Conservation (phyloP, 2,329 filamentous ascomycete species). For the Talaromyces sp. region DNA sequence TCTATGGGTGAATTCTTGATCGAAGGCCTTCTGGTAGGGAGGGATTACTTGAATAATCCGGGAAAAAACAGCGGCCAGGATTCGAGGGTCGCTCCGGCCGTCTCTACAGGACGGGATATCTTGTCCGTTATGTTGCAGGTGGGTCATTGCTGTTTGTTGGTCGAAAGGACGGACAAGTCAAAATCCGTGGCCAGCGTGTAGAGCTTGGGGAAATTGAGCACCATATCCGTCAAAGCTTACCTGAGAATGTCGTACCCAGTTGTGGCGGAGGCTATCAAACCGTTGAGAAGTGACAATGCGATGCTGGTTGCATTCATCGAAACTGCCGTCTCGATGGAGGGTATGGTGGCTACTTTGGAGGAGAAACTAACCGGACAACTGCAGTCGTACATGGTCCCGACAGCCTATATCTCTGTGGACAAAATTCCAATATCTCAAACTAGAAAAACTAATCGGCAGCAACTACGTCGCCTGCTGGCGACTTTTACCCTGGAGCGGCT, state of each 20-base stretch:
- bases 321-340: too few species aligned
- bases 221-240: neutral
- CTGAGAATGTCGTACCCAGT: neutral
- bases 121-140: neutral
- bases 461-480: neutral
- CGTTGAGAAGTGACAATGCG: neutral
- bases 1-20: neutral
- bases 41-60: neutral
- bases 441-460: neutral
- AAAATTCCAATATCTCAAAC: neutral
- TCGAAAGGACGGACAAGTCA: neutral
- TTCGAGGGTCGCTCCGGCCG: too few species aligned
- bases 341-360: neutral
- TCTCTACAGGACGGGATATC: neutral
- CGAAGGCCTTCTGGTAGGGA: neutral
- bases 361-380: neutral
- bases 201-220: neutral
- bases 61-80: neutral
- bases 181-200: neutral
- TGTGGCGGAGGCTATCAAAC: neutral
- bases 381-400: neutral
- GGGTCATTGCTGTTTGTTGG: neutral
- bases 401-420: neutral
- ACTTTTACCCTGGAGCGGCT: neutral
- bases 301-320: neutral